Evolutionary conservation across 2,329 filamentous ascomycete species (phyloP), one percentile per base, ranked within the genome.

Genomic region (Pezicula neosporulosa): DNA sequence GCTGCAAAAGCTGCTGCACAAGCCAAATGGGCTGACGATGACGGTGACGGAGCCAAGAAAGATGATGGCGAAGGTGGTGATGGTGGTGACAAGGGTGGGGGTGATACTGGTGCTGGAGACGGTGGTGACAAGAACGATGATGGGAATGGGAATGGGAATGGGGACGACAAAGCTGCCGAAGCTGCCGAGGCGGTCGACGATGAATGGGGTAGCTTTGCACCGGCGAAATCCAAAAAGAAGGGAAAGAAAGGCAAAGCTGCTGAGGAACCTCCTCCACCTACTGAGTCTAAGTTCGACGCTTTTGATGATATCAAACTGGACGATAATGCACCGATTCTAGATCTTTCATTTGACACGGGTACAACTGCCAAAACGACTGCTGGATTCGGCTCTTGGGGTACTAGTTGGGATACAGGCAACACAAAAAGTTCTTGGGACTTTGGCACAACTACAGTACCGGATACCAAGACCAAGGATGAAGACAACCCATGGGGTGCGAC

Each of bases 291-390:
- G 44, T 70, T 76, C 41, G 77, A 80, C 50, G 70, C 76, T n/a
- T 89, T 89, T 58, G 77, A 87, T 42, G 85, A 89, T 27, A 82
- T 90, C 57, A 87, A 82, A 60, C 68, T 90, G 24, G 78, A 84
- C 57, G 83, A 86, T 50, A 63, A 70, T 24, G 75, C 72, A n/a
- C 80, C 82, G 1, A 79, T 81, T 50, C 63, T 83, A 6, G 80
- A 84, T 55, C 63, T 83, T 13, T 77, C 73, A 53, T 77, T 83
- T 59, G 77, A 77, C 46, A 65, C 71, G n/a, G 68, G 64, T 24
- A 63, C 66, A 21, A 69, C 70, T 33, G 72, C 72, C 36, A 63
- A 64, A 12, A 78, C 66, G 61, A 44, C 68, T 63, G 13, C 66
- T 65, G 60, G 67, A 3, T 77, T 87, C 59, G 77, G 82, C 45